Conservation (phyloP, 495 filamentous ascomycete species). For the Talaromyces thailandensis region DNA sequence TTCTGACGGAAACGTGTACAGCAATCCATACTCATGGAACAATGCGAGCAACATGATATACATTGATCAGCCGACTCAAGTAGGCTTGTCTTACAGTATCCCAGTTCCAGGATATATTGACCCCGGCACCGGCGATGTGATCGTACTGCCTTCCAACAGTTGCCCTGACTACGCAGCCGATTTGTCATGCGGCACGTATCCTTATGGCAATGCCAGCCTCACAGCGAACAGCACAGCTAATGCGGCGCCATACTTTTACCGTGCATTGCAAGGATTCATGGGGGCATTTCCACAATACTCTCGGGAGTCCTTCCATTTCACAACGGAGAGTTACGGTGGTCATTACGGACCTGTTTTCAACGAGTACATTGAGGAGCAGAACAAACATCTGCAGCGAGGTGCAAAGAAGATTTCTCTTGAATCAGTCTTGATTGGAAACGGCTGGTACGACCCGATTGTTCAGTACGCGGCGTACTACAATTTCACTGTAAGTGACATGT, state of each 20-base stretch:
- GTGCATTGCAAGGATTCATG: conserved; percentile 54
- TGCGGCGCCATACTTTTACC: conserved; percentile 52
- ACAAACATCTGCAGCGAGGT: conserved; percentile 38
- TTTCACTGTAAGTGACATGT: conserved; percentile 33
- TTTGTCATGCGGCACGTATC: conserved; percentile 45
- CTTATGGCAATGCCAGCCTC: conserved; percentile 36
- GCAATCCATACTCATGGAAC: conserved; percentile 52
- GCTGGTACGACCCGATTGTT: conserved; percentile 50
- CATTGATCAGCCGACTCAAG: conserved; percentile 51
- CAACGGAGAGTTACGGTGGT: conserved; percentile 45
- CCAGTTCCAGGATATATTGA: conserved; percentile 41
- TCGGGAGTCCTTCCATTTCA: conserved; percentile 46
- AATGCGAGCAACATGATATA: conserved; percentile 52
- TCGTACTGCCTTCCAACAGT: conserved; percentile 30
- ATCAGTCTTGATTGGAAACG: conserved; percentile 48
- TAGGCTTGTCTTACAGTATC: conserved; percentile 50
- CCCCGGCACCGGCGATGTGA: conserved; percentile 10
- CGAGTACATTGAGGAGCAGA: conserved; percentile 42
- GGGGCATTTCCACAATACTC: conserved; percentile 55
- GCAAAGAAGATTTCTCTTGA: conserved; percentile 44
- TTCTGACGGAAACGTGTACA: conserved; percentile 35
- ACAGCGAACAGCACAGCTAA: conserved; percentile 44
- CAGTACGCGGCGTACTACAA: conserved; percentile 60
- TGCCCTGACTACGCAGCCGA: conserved; percentile 46
- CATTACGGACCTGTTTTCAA: conserved; percentile 47